phyloP scores from a whole-genome alignment of 1,284 basidiomycete species.

The Tilletia walkeri region DNA sequence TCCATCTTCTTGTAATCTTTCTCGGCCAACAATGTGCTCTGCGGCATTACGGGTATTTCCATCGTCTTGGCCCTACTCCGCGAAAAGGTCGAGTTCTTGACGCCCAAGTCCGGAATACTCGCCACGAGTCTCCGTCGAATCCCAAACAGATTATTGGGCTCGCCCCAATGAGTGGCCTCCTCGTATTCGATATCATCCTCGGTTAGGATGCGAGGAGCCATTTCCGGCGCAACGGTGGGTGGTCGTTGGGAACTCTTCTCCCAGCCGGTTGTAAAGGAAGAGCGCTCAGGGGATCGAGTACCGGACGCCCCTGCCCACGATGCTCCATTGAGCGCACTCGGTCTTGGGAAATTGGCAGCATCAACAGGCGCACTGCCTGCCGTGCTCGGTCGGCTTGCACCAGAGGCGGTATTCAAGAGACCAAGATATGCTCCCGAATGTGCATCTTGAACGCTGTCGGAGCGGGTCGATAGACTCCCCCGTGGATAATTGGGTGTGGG shows the following conservation, averaged over 20 bases:
- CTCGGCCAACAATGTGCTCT: slow-evolving; percentile 19
- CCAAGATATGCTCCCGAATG: not conserved
- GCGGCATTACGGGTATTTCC: not conserved
- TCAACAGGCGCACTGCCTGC: slow-evolving; percentile 5
- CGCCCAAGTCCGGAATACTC: slow-evolving; percentile 21
- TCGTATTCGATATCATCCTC: slow-evolving; percentile 22
- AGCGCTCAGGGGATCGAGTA: slow-evolving; percentile 1
- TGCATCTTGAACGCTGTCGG: not conserved
- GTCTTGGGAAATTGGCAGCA: slow-evolving; percentile 7
- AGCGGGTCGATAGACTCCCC: not conserved
- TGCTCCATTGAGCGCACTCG: slow-evolving; percentile 10
- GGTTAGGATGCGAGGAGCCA: slow-evolving; percentile 6
- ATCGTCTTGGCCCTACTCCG: slow-evolving; percentile 4
- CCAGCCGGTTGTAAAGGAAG: slow-evolving; percentile 9
- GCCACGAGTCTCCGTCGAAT: slow-evolving; percentile 25
- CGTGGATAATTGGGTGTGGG: not conserved
- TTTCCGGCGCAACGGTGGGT: not conserved
- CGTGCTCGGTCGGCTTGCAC: not conserved
- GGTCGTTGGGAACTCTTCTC: slow-evolving; percentile 7
- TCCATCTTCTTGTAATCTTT: slow-evolving; percentile 23
- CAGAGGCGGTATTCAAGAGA: not conserved
- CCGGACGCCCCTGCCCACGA: slow-evolving; percentile 8
- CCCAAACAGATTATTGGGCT: slow-evolving; percentile 20
- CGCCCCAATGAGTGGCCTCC: not conserved
- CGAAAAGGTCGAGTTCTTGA: not conserved